A percentile compares a stretch with the other conserved stretches of the same genome.
phyloP scores from a whole-genome alignment of 1,284 basidiomycete species.

The Heimioporus retisporus region DNA sequence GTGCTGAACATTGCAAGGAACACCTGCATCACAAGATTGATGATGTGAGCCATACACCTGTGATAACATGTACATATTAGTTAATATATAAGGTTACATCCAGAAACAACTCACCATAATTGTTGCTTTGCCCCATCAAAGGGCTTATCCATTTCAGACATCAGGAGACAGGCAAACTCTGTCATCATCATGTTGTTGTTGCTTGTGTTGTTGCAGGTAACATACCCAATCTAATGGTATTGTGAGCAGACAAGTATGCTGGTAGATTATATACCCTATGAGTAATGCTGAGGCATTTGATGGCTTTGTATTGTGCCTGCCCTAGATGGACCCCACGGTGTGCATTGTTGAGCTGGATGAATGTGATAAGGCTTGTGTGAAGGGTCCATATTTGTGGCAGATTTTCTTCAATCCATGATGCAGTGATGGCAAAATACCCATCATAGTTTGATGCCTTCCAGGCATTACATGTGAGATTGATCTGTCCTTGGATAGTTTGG shows the following conservation, averaged over 20 bases:
- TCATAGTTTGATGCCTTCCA: constrained; percentile 11
- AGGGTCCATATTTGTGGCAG: background rate
- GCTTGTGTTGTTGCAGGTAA: no score
- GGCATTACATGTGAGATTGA: background rate
- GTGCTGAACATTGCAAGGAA: no score
- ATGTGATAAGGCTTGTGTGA: background rate
- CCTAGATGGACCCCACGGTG: constrained; percentile 1
- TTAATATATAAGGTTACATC: no score
- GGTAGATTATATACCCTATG: no score
- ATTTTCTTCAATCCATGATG: background rate
- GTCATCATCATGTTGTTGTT: no score
- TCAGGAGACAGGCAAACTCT: no score
- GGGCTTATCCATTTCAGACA: no score
- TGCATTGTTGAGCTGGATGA: background rate
- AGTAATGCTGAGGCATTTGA: background rate
- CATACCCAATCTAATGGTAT: no score
- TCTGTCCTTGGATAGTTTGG: background rate
- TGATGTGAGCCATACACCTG: background rate
- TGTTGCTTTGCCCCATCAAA: no score
- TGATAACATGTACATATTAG: background rate
- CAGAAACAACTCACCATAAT: no score
- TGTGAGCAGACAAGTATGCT: no score
- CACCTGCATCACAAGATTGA: background rate
- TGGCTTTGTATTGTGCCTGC: constrained; percentile 17
- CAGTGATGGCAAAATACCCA: constrained; percentile 3